Conservation (phyloP, 2,329 filamentous ascomycete species). For the Botrytis squamosa region DNA sequence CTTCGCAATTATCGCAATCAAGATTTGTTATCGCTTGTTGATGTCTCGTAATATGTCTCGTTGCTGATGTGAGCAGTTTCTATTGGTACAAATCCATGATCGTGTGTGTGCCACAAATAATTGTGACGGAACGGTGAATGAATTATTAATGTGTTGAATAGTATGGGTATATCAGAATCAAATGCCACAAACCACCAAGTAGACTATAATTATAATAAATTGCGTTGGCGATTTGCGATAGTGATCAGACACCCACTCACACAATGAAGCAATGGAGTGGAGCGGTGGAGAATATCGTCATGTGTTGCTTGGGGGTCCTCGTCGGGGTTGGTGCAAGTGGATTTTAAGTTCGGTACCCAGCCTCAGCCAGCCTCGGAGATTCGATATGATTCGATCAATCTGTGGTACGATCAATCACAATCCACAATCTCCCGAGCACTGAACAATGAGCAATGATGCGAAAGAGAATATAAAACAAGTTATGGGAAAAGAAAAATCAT, state of each 20-base stretch:
- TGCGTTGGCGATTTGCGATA: neutral
- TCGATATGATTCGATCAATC: constrained; percentile 6
- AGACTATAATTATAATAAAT: neutral
- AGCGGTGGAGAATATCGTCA: constrained; percentile 14
- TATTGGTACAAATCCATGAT: constrained; percentile 20
- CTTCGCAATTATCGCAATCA: constrained; percentile 5
- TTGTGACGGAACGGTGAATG: constrained; percentile 9
- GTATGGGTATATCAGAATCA: neutral
- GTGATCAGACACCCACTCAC: neutral
- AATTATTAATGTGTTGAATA: neutral
- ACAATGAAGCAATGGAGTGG: constrained; percentile 8
- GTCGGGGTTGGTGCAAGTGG: neutral
- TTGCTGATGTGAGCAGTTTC: constrained; percentile 22
- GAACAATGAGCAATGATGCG: neutral
- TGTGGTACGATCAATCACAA: neutral
- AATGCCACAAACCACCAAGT: neutral
- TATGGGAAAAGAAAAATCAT: neutral
- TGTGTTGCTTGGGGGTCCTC: neutral
- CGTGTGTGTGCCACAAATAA: constrained; percentile 17
- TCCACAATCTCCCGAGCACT: constrained; percentile 8
- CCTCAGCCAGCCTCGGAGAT: constrained; percentile 2
- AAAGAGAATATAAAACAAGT: constrained; percentile 6
- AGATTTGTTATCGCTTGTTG: constrained; percentile 11
- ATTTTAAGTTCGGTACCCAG: constrained; percentile 6
- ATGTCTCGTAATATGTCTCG: constrained; percentile 10